Conservation (phyloP, 225 moss, liverwort and hornwort species). For the Marchantia polymorpha region DNA sequence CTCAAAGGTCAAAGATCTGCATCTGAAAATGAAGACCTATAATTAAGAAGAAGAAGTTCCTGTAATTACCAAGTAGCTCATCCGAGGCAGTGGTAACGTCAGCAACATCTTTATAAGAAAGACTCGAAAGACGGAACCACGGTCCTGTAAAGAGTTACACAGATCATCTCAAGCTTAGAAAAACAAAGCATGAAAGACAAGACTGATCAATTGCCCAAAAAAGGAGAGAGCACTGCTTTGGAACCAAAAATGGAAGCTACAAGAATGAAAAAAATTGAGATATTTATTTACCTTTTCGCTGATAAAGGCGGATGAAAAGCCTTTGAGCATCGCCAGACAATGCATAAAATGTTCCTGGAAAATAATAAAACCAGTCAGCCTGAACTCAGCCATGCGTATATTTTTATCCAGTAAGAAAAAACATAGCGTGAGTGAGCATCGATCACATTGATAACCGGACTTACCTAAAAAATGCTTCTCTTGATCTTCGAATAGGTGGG, state of each 20-base stretch:
- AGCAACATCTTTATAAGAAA: slow-evolving; percentile 71
- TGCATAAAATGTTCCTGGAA: slow-evolving; percentile 59
- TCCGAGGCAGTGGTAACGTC: slow-evolving; percentile 52
- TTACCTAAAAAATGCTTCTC: slow-evolving; percentile 57
- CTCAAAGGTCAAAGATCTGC: background rate
- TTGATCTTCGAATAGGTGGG: slow-evolving; percentile 63
- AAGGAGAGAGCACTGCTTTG: background rate
- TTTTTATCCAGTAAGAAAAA: too few relatives aligned
- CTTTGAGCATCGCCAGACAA: slow-evolving; percentile 75
- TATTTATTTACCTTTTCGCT: slow-evolving; percentile 68
- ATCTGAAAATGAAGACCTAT: background rate
- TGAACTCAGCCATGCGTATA: background rate
- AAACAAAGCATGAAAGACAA: background rate
- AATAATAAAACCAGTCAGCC: background rate
- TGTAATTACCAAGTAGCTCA: slow-evolving; percentile 62
- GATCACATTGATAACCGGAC: background rate
- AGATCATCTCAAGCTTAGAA: background rate
- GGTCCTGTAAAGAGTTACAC: slow-evolving; percentile 56
- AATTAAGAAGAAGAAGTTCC: background rate
- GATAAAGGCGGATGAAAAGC: slow-evolving; percentile 86
- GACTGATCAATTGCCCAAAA: background rate
- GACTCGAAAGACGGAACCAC: slow-evolving; percentile 70
- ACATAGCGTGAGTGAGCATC: background rate
- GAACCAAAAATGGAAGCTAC: background rate
- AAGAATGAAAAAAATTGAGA: background rate